Evolutionary conservation across 345 rosid genomes (phyloP).

Genomic region (Cardiospermum halicacabum): DNA sequence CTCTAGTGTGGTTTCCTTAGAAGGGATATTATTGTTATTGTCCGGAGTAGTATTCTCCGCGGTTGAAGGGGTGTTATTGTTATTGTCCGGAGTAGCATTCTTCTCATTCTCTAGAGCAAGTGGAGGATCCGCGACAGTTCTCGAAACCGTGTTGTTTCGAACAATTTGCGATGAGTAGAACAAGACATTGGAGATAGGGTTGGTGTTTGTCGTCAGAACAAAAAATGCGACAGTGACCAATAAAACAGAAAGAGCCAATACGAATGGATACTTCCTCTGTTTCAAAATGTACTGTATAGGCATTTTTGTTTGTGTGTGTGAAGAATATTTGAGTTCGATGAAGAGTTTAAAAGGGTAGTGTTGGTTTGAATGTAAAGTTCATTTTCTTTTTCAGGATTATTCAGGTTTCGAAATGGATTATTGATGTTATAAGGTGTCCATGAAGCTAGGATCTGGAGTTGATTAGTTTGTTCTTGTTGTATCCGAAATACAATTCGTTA

Average conservation of each 20-base stretch:
- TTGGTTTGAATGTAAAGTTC: slow-evolving; percentile 1
- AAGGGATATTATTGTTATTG: too few species aligned
- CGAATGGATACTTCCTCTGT: slow-evolving; percentile 41
- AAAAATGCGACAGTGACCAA: slow-evolving; percentile 36
- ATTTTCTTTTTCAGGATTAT: too few species aligned
- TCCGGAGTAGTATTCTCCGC: too few species aligned
- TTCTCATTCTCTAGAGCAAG: not conserved
- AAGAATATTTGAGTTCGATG: too few species aligned
- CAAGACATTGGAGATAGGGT: slow-evolving; percentile 25
- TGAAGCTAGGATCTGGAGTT: not conserved
- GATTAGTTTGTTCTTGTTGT: not conserved
- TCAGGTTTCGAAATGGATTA: too few species aligned
- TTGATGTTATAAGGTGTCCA: not conserved
- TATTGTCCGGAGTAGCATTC: not conserved
- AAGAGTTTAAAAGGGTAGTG: too few species aligned
- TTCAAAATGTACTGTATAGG: slow-evolving; percentile 29
- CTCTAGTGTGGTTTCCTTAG: too few species aligned
- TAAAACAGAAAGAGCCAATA: slow-evolving; percentile 37
- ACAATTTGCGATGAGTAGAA: slow-evolving; percentile 20
- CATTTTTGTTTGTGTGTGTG: not conserved
- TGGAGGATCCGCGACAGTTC: not conserved
- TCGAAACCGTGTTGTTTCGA: slow-evolving; percentile 17
- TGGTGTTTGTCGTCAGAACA: slow-evolving; percentile 24
- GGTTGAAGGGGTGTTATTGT: not conserved
- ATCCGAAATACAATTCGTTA: not conserved